Evolutionary conservation across 148 eudicot species (phyloP).

Genomic region (Spergularia bocconei): DNA sequence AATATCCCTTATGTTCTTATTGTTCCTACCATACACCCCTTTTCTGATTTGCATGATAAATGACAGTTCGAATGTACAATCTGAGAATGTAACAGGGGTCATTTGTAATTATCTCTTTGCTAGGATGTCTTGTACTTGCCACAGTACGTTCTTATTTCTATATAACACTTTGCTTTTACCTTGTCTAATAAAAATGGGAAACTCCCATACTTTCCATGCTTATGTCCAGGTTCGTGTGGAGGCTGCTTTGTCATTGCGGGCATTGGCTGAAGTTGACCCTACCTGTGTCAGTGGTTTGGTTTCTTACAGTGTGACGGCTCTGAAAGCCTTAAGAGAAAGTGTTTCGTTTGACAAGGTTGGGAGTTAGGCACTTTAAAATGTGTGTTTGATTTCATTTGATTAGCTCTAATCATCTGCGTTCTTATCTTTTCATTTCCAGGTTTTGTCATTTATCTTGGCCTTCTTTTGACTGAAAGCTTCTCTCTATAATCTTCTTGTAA

Average conservation of each 20-base stretch:
- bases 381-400: neutral
- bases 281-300: slow-evolving; percentile 96
- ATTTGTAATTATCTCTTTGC: neutral
- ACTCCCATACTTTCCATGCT: neutral
- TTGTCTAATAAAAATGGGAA: neutral
- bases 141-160: neutral
- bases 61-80: neutral
- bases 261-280: slow-evolving; percentile 97
- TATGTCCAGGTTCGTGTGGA: slow-evolving; percentile 77
- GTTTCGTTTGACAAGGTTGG: slow-evolving; percentile 86
- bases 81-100: neutral
- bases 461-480: neutral
- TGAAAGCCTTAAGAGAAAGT: slow-evolving; percentile 80
- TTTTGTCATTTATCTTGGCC: neutral
- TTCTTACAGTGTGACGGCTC: slow-evolving; percentile 78
- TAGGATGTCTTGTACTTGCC: neutral
- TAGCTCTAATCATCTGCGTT: neutral
- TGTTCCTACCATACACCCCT: neutral
- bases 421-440: neutral
- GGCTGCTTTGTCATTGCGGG: slow-evolving; percentile 84
- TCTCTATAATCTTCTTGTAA: neutral
- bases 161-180: neutral
- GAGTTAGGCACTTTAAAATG: neutral
- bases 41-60: no score
- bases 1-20: neutral